Conservation (phyloP, 805 yeast species). For the Metschnikowia bowlesiae region DNA sequence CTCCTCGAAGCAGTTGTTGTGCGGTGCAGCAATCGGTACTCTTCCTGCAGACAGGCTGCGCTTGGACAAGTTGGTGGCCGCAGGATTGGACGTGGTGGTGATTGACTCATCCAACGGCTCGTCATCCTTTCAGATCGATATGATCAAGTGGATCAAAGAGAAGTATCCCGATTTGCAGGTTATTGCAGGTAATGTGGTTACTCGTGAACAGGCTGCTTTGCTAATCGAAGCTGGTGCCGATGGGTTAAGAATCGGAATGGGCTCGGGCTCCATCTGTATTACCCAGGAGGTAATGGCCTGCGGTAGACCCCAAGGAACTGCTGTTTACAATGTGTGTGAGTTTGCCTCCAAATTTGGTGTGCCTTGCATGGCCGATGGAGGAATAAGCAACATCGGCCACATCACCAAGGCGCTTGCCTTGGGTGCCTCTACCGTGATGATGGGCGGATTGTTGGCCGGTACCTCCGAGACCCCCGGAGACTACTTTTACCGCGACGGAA, state of each 20-base stretch:
- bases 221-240: constrained; percentile 90
- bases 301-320: constrained; percentile 99
- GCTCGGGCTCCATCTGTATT: constrained; percentile 98
- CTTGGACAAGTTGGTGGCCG: constrained; percentile 77
- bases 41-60: constrained; percentile 84
- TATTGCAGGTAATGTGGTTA: constrained; percentile 97
- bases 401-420: constrained; percentile 93
- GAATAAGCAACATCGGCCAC: constrained; percentile 98
- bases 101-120: constrained; percentile 97
- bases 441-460: constrained; percentile 99
- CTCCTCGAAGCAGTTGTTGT: constrained; percentile 88
- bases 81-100: constrained; percentile 95
- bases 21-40: constrained; percentile 99
- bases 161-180: constrained; percentile 78
- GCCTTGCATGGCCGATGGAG: constrained; percentile 99
- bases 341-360: constrained; percentile 95
- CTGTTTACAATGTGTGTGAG: constrained; percentile 90
- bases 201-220: constrained; percentile 97
- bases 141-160: constrained; percentile 87
- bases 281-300: constrained; percentile 99
- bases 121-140: constrained; percentile 88
- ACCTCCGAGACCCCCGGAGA: constrained; percentile 98
- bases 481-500: constrained; percentile 96
- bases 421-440: constrained; percentile 97
- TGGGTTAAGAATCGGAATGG: constrained; percentile 99